Evolutionary conservation across 305 asterid species (phyloP), one percentile per base, ranked within the genome.

Genomic region (Plantago lanceolata): DNA sequence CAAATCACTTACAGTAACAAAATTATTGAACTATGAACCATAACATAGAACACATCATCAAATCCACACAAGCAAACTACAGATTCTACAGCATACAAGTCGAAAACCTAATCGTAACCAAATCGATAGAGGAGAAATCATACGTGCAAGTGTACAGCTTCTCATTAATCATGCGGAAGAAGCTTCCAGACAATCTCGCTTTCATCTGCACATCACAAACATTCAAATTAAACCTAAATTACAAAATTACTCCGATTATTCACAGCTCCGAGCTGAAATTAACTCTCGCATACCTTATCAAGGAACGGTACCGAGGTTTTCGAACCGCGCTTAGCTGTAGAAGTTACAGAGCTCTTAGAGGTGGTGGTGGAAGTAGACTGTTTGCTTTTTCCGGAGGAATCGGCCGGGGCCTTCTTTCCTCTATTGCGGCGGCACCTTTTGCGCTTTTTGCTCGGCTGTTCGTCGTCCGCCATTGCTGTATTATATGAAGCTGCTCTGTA

Each of bases 171-270:
- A 79, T 79, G 49, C 87, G 87, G 67, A 91, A 91, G 72, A 83
- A 86, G 35, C 98, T 91, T 59, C 95, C 98, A 11, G 94, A 83
- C 64, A 91, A 79, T 69, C 82, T 84, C 45, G 96, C 89, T 71
- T 74, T 90, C 97, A 91, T 91, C 98, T 82, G 67, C 72, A 49
- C 48, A 11, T 8, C 45, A 69, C 54, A 45, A 40, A 9, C 7
- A 63, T 20, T 18, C 19, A 61, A 18, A 44, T 24, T 4, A 43
- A 24, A 4, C 53, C 12, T 66, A 13, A 31, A 12, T 59, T 5
- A 15, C 11, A 21, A 59, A 8, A 12, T 33, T 19, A 7, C 12
- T 2, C 21, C 31, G 4, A 35, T 59, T 11, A 40, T 17, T 6
- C 20, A 33, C 50, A 24, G 3, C 3, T 13, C 6, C 15, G 33